A percentile compares a stretch with the other conserved stretches of the same genome.
Conservation (phyloP, 1,139 yeast genomes). For the Taphrina flavorubra region DNA sequence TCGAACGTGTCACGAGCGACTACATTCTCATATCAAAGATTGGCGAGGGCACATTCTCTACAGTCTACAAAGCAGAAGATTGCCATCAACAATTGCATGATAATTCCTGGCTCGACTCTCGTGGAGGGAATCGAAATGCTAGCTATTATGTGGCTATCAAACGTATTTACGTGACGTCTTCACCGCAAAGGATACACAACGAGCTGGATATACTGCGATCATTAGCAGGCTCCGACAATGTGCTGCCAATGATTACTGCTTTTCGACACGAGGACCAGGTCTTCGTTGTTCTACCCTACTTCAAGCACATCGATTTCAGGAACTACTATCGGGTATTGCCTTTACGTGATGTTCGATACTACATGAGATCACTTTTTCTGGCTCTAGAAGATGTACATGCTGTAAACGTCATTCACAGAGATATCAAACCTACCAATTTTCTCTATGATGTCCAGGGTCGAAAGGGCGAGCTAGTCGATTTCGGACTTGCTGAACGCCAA, state of each 20-base stretch:
- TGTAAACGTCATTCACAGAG: slow-evolving; percentile 81
- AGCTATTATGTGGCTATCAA: slow-evolving; percentile 81
- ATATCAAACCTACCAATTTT: slow-evolving; percentile 81
- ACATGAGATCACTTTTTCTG: slow-evolving; percentile 76
- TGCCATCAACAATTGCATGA: slow-evolving; percentile 50
- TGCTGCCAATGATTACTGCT: slow-evolving; percentile 90
- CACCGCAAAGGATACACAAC: slow-evolving; percentile 86
- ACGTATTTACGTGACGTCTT: slow-evolving; percentile 91
- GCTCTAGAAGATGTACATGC: slow-evolving; percentile 78
- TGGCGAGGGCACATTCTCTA: slow-evolving; percentile 90
- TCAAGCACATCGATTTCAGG: slow-evolving; percentile 88
- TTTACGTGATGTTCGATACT: slow-evolving; percentile 75
- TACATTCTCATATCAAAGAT: slow-evolving; percentile 79
- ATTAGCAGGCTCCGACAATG: slow-evolving; percentile 70
- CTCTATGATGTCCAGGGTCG: slow-evolving; percentile 76
- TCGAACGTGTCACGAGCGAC: slow-evolving; percentile 48
- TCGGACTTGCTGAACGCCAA: slow-evolving; percentile 79
- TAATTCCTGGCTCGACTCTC: slow-evolving; percentile 37
- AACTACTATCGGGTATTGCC: slow-evolving; percentile 77
- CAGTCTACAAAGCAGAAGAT: slow-evolving; percentile 88
- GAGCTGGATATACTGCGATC: slow-evolving; percentile 78
- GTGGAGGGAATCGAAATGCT: slow-evolving; percentile 22
- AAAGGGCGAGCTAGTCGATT: slow-evolving; percentile 85
- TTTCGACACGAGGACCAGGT: slow-evolving; percentile 88
- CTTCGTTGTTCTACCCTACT: slow-evolving; percentile 87